Percentiles rank a stretch among this genome's conserved stretches.
Conservation (phyloP, 1,139 yeast species). For the Geotrichum histeridarum region DNA sequence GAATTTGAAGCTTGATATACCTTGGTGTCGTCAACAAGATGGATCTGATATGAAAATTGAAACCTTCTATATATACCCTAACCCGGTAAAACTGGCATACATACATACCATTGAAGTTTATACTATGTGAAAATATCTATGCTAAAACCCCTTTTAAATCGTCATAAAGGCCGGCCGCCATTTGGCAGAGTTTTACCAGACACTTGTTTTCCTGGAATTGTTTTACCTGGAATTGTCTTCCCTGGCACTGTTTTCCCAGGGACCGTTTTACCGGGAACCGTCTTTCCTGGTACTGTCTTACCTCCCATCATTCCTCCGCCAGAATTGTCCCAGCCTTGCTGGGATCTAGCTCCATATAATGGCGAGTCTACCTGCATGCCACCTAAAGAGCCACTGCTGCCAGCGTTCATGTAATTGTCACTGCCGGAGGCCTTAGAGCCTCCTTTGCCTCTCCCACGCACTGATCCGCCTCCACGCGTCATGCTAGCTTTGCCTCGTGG, state of each 20-base stretch:
- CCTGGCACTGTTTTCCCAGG: slow-evolving; percentile 24
- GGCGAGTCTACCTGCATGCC: too few species aligned
- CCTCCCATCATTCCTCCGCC: slow-evolving; percentile 14
- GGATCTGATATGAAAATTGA: too few species aligned
- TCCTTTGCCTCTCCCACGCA: slow-evolving; percentile 8
- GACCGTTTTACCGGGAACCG: slow-evolving; percentile 16
- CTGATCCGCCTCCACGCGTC: slow-evolving; percentile 10
- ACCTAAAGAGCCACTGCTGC: too few species aligned
- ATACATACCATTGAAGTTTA: too few species aligned
- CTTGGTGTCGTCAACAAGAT: too few species aligned
- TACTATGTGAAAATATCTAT: too few species aligned
- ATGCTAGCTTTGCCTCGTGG: slow-evolving; percentile 8
- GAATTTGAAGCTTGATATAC: not conserved
- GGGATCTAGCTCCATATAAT: slow-evolving; percentile 7
- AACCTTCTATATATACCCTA: too few species aligned
- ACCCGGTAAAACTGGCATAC: too few species aligned
- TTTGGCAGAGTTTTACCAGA: too few species aligned
- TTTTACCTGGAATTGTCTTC: slow-evolving; percentile 18
- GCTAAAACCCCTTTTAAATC: too few species aligned
- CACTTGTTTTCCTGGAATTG: slow-evolving; percentile 6
- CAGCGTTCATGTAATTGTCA: slow-evolving; percentile 1
- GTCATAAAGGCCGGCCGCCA: too few species aligned
- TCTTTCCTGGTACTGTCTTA: slow-evolving; percentile 16
- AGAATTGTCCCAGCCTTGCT: slow-evolving; percentile 8
- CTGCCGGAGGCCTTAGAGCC: slow-evolving; percentile 8